A percentile compares a stretch with the other conserved stretches of the same genome.
These are phyloP conservation scores for Tetrahymena elliotti DNA, from an alignment of 73 alveolate genomes.

Conservation along the genomic window DNA sequence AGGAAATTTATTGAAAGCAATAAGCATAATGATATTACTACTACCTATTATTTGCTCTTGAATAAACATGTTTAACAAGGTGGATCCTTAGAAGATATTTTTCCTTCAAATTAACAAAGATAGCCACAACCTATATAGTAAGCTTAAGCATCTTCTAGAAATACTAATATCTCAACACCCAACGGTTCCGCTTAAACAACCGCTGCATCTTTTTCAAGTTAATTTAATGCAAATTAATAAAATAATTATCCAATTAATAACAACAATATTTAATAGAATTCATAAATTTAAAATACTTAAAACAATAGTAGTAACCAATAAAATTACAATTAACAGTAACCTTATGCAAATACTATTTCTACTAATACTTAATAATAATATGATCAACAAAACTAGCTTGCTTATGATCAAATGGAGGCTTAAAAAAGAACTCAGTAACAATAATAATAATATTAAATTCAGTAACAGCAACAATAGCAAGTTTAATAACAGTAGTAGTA, in stretches of 20 bases:
- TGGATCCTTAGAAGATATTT: neutral
- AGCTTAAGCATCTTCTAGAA: neutral
- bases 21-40: constrained; percentile 77
- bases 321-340: neutral
- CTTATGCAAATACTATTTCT: neutral
- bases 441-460: neutral
- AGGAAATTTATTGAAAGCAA: constrained; percentile 40
- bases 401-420: neutral
- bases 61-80: neutral
- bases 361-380: neutral
- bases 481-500: neutral
- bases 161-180: neutral
- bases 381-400: neutral
- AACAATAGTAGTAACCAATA: neutral
- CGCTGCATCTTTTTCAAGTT: neutral
- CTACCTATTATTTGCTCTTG: constrained; percentile 64
- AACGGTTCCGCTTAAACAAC: neutral
- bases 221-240: neutral
- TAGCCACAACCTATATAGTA: neutral
- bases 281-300: neutral
- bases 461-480: neutral
- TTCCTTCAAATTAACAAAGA: neutral
- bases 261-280: neutral
- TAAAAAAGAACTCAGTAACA: neutral
- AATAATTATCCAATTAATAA: neutral